Conservation (phyloP, 345 rosid species). For the Eucalyptus erythrocorys region DNA sequence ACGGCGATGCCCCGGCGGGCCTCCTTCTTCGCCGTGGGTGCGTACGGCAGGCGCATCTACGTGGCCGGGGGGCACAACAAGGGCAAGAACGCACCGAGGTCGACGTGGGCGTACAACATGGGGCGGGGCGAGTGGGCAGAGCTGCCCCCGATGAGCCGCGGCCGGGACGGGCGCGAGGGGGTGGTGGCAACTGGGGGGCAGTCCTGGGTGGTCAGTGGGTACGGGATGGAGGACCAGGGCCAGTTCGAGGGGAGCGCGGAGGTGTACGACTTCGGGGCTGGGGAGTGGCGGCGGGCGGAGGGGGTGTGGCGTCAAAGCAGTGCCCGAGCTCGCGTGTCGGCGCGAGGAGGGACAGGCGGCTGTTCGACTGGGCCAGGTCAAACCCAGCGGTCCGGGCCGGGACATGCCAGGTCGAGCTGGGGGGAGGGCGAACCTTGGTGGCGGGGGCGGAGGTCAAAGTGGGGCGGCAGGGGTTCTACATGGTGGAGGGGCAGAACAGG, state of each 20-base stretch:
- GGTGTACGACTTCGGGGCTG: background rate
- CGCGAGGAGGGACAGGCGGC: background rate
- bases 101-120: constrained; percentile 25
- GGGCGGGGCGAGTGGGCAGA: constrained; percentile 19
- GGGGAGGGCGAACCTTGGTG: constrained; percentile 1
- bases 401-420: constrained; percentile 3
- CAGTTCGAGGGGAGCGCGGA: constrained; percentile 21
- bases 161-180: constrained; percentile 35
- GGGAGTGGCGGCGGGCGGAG: constrained; percentile 20
- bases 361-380: background rate
- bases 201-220: constrained; percentile 31
- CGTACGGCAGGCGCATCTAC: background rate
- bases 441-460: constrained; percentile 17
- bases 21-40: constrained; percentile 29
- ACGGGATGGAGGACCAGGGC: constrained; percentile 21
- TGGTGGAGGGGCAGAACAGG: background rate
- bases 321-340: constrained; percentile 10
- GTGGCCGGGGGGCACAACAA: constrained; percentile 38
- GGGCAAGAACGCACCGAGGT: constrained; percentile 25
- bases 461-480: constrained; percentile 13
- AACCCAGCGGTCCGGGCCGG: background rate
- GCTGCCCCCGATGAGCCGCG: constrained; percentile 22
- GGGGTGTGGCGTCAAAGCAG: constrained; percentile 8
- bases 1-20: constrained; percentile 21
- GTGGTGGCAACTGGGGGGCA: constrained; percentile 12